A percentile compares a stretch with the other conserved stretches of the same genome.
These are phyloP conservation scores for Cladosporium oxysporum DNA, from an alignment of 2,329 filamentous ascomycete genomes.

Conservation along the genomic window DNA sequence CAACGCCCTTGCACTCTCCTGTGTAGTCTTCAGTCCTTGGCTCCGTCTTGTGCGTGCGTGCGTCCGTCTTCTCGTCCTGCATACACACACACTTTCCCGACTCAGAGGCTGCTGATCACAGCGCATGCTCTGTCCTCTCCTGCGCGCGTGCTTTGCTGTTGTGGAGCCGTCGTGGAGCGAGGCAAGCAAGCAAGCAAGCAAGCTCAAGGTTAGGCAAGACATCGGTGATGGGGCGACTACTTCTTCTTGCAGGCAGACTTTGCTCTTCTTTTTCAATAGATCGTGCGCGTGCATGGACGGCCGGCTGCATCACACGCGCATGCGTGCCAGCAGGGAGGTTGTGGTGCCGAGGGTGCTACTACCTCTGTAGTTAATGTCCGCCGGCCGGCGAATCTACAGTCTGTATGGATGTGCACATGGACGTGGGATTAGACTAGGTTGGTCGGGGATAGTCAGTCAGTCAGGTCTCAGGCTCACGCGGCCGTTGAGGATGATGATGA, in stretches of 20 bases:
- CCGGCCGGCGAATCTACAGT: not conserved
- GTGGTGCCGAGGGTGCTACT: not conserved
- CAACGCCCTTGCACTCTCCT: not conserved
- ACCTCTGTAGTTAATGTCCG: not conserved
- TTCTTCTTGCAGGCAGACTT: not conserved
- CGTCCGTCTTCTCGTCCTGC: not conserved
- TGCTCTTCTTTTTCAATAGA: not conserved
- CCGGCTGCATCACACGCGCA: conserved; percentile 8
- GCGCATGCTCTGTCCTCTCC: conserved; percentile 2
- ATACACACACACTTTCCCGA: not conserved
- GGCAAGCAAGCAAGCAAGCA: not conserved
- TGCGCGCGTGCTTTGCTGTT: not conserved
- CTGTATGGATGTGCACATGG: not conserved
- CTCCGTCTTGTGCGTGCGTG: too few species aligned
- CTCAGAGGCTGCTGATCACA: conserved; percentile 6
- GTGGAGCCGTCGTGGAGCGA: not conserved
- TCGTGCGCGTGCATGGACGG: conserved; percentile 6
- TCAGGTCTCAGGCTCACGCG: conserved; percentile 16
- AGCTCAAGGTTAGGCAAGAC: not conserved
- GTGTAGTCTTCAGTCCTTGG: not conserved
- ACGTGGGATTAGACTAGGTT: not conserved
- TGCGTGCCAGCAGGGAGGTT: not conserved
- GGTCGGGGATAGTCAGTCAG: conserved; percentile 5
- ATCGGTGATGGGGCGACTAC: not conserved
- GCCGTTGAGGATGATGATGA: conserved; percentile 13